phyloP scores from a whole-genome alignment of 1,139 yeast species.

The Hyphopichia buzzinii region DNA sequence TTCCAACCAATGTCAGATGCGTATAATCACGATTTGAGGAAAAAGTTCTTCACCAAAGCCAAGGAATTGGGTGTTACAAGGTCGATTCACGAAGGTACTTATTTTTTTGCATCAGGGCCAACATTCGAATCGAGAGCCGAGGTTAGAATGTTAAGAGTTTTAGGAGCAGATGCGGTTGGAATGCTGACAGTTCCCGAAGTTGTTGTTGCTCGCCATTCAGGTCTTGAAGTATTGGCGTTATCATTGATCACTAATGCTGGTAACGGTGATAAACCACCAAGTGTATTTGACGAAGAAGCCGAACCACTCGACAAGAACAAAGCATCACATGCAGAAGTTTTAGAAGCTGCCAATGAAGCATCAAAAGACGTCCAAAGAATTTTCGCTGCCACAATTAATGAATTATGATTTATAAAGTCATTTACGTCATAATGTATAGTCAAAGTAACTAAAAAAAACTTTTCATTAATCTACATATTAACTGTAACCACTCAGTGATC shows the following conservation, averaged over 20 bases:
- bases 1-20: slow-evolving; percentile 90
- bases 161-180: slow-evolving; percentile 95
- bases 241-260: slow-evolving; percentile 85
- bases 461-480: not conserved
- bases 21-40: slow-evolving; percentile 71
- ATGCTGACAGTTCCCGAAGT: slow-evolving; percentile 99
- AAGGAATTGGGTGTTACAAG: slow-evolving; percentile 54
- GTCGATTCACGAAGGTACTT: slow-evolving; percentile 79
- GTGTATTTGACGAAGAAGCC: slow-evolving; percentile 60
- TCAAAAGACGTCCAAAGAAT: slow-evolving; percentile 74
- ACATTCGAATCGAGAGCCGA: slow-evolving; percentile 94
- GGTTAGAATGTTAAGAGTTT: slow-evolving; percentile 62
- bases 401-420: slow-evolving; percentile 26
- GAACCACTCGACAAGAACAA: slow-evolving; percentile 65
- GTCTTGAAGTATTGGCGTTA: slow-evolving; percentile 76
- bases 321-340: slow-evolving; percentile 88
- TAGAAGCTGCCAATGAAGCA: slow-evolving; percentile 78
- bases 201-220: slow-evolving; percentile 85
- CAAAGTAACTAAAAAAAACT: not conserved
- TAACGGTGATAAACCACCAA: slow-evolving; percentile 71
- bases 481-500: slow-evolving; percentile 53
- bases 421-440: not conserved
- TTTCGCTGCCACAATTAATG: slow-evolving; percentile 62
- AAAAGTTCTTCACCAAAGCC: slow-evolving; percentile 53
- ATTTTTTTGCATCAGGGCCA: slow-evolving; percentile 87